These are phyloP conservation scores for Bjerkandera adusta DNA, from an alignment of 1,284 basidiomycete genomes.

Conservation along the genomic window DNA sequence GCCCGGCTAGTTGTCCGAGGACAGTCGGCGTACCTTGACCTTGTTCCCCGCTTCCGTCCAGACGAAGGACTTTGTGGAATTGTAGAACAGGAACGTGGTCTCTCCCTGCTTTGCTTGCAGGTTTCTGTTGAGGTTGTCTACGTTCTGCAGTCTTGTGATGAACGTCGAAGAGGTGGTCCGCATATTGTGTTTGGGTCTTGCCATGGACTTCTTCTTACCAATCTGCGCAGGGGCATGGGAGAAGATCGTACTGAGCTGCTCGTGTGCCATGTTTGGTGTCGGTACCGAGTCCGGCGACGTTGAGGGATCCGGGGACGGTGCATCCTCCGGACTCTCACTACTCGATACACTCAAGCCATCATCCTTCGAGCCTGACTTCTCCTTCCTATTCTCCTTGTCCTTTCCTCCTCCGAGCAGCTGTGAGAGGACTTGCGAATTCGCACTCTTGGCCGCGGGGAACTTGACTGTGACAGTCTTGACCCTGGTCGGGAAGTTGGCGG, in stretches of 20 bases:
- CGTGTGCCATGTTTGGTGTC: slow-evolving; percentile 34
- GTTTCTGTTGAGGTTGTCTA: slow-evolving; percentile 73
- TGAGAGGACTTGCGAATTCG: slow-evolving; percentile 54
- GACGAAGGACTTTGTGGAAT: slow-evolving; percentile 73
- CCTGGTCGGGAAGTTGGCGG: slow-evolving; percentile 55
- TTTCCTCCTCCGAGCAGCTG: slow-evolving; percentile 63
- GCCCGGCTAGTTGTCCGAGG: not conserved
- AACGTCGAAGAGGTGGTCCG: slow-evolving; percentile 88
- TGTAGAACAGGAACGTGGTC: slow-evolving; percentile 81
- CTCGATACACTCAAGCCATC: slow-evolving; percentile 75
- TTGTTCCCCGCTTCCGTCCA: slow-evolving; percentile 83
- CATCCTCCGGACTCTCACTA: slow-evolving; percentile 69
- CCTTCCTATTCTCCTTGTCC: slow-evolving; percentile 57
- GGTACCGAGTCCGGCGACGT: slow-evolving; percentile 32
- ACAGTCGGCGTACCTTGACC: slow-evolving; percentile 56
- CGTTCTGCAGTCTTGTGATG: slow-evolving; percentile 79
- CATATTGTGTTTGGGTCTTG: slow-evolving; percentile 85
- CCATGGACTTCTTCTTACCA: slow-evolving; percentile 61
- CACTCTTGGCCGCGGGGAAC: slow-evolving; percentile 57
- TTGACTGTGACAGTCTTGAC: slow-evolving; percentile 62
- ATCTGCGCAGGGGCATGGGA: slow-evolving; percentile 37
- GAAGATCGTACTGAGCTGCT: slow-evolving; percentile 39
- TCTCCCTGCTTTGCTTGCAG: slow-evolving; percentile 83
- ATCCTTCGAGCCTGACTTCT: slow-evolving; percentile 42
- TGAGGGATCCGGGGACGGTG: slow-evolving; percentile 39